phyloP scores from a whole-genome alignment of 441 rosid species.

The Gossypium davidsonii region DNA sequence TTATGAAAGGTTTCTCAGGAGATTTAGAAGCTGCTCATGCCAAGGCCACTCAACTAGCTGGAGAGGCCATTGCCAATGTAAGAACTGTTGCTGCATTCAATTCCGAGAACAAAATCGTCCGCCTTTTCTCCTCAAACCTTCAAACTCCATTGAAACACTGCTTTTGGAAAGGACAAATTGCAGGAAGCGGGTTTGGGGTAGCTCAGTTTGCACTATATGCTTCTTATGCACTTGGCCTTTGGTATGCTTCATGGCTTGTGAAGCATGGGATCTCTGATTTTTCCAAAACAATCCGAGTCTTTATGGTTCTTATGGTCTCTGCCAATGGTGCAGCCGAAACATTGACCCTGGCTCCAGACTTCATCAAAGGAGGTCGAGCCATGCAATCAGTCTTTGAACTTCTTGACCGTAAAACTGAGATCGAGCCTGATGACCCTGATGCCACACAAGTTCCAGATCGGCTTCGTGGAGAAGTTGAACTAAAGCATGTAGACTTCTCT shows the following conservation, averaged over 20 bases:
- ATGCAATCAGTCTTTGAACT: slow-evolving; percentile 91
- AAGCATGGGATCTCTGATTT: slow-evolving; percentile 97
- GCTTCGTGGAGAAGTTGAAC: slow-evolving; percentile 85
- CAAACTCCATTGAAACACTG: slow-evolving; percentile 75
- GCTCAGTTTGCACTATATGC: slow-evolving; percentile 92
- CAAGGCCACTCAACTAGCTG: slow-evolving; percentile 93
- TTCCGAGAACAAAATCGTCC: slow-evolving; percentile 77
- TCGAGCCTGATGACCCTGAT: slow-evolving; percentile 88
- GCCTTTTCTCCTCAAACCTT: slow-evolving; percentile 72
- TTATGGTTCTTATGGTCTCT: slow-evolving; percentile 98
- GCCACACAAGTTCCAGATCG: slow-evolving; percentile 82
- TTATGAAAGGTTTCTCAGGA: slow-evolving; percentile 96
- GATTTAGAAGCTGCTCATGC: slow-evolving; percentile 93
- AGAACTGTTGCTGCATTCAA: slow-evolving; percentile 97
- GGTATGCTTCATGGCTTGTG: slow-evolving; percentile 99
- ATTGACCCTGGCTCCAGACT: slow-evolving; percentile 91
- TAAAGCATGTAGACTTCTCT: slow-evolving; percentile 92
- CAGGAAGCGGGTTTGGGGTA: slow-evolving; percentile 91
- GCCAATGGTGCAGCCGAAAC: slow-evolving; percentile 99
- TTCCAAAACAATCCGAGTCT: slow-evolving; percentile 92
- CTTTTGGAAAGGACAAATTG: slow-evolving; percentile 98
- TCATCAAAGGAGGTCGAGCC: slow-evolving; percentile 95
- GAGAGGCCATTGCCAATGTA: slow-evolving; percentile 93
- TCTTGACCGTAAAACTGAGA: slow-evolving; percentile 96
- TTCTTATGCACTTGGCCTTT: slow-evolving; percentile 91